These are phyloP conservation scores for Cystoisospora suis DNA, from an alignment of 169 alveolate species.

Conservation along the genomic window DNA sequence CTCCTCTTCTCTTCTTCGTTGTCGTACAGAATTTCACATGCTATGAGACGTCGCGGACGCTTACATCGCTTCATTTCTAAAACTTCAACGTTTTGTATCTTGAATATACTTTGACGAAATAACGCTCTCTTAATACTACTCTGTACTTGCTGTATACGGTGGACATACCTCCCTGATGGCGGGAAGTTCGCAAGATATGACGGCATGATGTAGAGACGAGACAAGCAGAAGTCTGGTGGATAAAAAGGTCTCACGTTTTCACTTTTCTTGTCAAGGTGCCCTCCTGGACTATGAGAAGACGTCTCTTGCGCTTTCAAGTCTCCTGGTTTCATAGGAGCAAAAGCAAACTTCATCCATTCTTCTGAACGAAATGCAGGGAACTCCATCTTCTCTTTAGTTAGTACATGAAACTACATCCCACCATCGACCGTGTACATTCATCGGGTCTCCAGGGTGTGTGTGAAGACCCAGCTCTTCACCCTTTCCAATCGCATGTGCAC, in stretches of 20 bases:
- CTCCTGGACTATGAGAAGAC: conserved; percentile 11
- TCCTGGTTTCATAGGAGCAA: neutral
- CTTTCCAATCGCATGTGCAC: too few species aligned
- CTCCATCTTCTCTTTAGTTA: conserved; percentile 32
- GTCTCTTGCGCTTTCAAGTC: neutral
- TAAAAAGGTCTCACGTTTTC: neutral
- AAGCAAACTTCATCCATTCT: conserved; percentile 41
- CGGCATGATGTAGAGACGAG: neutral
- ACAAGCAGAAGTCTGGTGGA: conserved; percentile 12
- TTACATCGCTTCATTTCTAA: conserved; percentile 5
- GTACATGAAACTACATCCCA: too few species aligned
- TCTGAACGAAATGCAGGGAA: conserved; percentile 41
- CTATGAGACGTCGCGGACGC: conserved; percentile 26
- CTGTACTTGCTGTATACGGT: conserved; percentile 28
- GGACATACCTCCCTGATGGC: conserved; percentile 12
- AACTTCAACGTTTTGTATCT: conserved; percentile 49
- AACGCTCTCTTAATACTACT: conserved; percentile 31
- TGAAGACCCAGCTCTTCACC: too few species aligned
- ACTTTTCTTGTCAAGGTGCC: neutral
- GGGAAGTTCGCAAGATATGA: conserved; percentile 23
- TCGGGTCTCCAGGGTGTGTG: too few species aligned
- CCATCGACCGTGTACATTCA: too few species aligned
- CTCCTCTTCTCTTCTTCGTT: neutral
- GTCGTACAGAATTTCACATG: conserved; percentile 21
- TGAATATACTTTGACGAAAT: conserved; percentile 28